Conservation (phyloP, 495 filamentous ascomycete genomes). For the Ramalina intermedia region DNA sequence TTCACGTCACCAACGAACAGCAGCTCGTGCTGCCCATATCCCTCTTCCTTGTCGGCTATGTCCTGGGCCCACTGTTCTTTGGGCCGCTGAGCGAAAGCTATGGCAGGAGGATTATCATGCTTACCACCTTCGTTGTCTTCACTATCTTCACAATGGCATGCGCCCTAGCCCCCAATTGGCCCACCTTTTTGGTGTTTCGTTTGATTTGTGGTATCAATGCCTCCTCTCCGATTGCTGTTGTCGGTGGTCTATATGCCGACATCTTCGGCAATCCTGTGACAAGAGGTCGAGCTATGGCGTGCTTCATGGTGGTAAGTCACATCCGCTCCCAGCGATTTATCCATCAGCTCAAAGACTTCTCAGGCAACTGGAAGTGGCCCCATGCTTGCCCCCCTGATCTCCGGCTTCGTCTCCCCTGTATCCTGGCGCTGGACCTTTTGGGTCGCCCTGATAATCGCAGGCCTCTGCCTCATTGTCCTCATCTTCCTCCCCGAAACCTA, state of each 20-base stretch:
- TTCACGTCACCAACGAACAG: constrained; percentile 38
- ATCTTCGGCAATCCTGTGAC: constrained; percentile 42
- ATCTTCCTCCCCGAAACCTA: constrained; percentile 52
- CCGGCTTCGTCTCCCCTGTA: constrained; percentile 44
- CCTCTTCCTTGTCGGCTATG: constrained; percentile 58
- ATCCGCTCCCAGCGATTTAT: background rate
- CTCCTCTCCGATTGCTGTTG: constrained; percentile 52
- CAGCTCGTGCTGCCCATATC: constrained; percentile 59
- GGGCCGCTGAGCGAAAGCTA: constrained; percentile 59
- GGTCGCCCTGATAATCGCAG: constrained; percentile 44
- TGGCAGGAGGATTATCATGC: constrained; percentile 48
- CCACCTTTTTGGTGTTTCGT: constrained; percentile 52
- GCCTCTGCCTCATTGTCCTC: constrained; percentile 29
- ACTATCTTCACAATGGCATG: constrained; percentile 54
- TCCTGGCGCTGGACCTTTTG: constrained; percentile 56
- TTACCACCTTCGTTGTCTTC: constrained; percentile 46
- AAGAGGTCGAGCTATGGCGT: constrained; percentile 54
- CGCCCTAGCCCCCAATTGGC: constrained; percentile 54
- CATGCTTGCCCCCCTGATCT: constrained; percentile 51
- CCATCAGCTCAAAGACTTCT: constrained; percentile 1
- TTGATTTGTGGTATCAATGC: constrained; percentile 49
- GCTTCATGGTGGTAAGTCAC: constrained; percentile 52
- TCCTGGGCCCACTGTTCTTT: constrained; percentile 49
- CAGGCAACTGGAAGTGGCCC: constrained; percentile 54
- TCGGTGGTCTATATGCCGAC: constrained; percentile 64